Conservation (phyloP, 164 flowering plant species). For the Vitis riparia region DNA sequence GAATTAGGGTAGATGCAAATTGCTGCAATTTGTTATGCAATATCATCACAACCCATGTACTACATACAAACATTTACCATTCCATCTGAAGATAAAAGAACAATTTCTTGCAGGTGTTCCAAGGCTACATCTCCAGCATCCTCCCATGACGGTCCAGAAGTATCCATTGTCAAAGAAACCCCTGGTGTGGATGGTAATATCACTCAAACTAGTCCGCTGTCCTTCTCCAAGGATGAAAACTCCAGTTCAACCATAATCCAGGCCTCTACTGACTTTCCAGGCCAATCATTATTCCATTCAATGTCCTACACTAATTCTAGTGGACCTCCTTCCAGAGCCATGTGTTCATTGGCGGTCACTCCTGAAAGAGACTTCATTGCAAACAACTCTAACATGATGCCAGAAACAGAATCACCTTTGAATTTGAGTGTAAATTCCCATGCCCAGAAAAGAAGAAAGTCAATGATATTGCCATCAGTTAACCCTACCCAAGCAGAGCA, state of each 20-base stretch:
- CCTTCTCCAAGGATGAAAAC: slow-evolving; percentile 34
- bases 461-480: slow-evolving; percentile 19
- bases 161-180: slow-evolving; percentile 50
- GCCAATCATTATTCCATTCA: slow-evolving; percentile 29
- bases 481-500: slow-evolving; percentile 22
- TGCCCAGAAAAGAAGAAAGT: slow-evolving; percentile 58
- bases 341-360: slow-evolving; percentile 32
- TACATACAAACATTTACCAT: neutral
- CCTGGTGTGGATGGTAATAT: slow-evolving; percentile 21
- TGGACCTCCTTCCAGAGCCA: slow-evolving; percentile 21
- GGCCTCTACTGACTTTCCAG: slow-evolving; percentile 33
- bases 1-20: neutral
- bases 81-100: neutral
- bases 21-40: neutral
- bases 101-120: slow-evolving; percentile 41
- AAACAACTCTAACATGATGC: slow-evolving; percentile 15
- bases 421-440: slow-evolving; percentile 75
- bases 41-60: neutral
- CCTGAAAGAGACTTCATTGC: slow-evolving; percentile 40
- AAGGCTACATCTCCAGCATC: slow-evolving; percentile 20
- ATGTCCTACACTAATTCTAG: slow-evolving; percentile 15
- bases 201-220: slow-evolving; percentile 25
- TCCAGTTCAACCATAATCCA: slow-evolving; percentile 36
- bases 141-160: slow-evolving; percentile 37
- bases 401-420: slow-evolving; percentile 54